These are phyloP conservation scores for Phytophthora pinifolia DNA, from an alignment of 352 stramenopile species.

Conservation along the genomic window DNA sequence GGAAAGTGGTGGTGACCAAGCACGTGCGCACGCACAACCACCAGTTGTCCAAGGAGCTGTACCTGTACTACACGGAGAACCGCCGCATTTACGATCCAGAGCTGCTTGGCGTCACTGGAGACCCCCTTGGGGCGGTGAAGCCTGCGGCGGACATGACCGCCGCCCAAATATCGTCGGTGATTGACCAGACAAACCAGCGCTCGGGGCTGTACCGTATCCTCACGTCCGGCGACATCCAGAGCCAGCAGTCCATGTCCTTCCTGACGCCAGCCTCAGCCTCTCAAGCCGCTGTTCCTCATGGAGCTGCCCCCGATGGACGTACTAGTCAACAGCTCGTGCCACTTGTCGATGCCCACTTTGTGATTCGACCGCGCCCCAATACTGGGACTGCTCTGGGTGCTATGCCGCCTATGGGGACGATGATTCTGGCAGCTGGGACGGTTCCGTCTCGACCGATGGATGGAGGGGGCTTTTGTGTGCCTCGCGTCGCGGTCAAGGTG, in stretches of 20 bases:
- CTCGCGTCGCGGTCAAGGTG: slow-evolving; percentile 40
- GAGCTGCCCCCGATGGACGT: neutral
- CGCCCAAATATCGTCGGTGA: slow-evolving; percentile 17
- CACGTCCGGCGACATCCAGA: slow-evolving; percentile 18
- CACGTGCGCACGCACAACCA: slow-evolving; percentile 76
- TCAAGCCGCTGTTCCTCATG: slow-evolving; percentile 1
- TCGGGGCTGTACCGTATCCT: slow-evolving; percentile 20
- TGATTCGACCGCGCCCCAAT: slow-evolving; percentile 16
- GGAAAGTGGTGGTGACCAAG: slow-evolving; percentile 77
- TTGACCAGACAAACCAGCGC: slow-evolving; percentile 25
- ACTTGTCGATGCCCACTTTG: slow-evolving; percentile 15
- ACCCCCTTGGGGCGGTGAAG: slow-evolving; percentile 2
- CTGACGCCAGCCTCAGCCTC: slow-evolving; percentile 9
- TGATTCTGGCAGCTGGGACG: slow-evolving; percentile 36
- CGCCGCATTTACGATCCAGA: slow-evolving; percentile 78
- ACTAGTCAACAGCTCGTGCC: slow-evolving; percentile 15
- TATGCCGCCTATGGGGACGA: slow-evolving; percentile 23
- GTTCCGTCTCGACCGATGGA: slow-evolving; percentile 30
- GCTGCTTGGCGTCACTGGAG: slow-evolving; percentile 37
- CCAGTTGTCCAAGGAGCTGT: slow-evolving; percentile 70
- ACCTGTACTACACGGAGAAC: slow-evolving; percentile 77
- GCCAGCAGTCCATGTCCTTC: slow-evolving; percentile 22
- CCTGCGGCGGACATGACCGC: slow-evolving; percentile 7
- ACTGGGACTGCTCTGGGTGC: neutral
- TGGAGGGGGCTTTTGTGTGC: slow-evolving; percentile 33